Conservation (phyloP, 495 filamentous ascomycete species). For the Darksidea phi region DNA sequence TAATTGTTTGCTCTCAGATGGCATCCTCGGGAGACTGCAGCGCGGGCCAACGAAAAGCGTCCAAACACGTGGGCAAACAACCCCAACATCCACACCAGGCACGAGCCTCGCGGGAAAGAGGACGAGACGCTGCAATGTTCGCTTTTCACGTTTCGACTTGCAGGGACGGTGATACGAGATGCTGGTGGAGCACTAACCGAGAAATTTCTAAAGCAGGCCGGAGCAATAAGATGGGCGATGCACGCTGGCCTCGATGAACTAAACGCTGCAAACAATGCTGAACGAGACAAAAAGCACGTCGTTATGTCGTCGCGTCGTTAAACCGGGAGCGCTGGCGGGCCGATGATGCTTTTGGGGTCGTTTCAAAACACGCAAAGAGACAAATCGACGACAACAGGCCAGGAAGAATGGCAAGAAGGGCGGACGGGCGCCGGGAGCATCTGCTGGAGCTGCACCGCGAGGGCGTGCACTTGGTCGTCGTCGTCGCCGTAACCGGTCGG, state of each 20-base stretch:
- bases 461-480: slow-evolving; percentile 3
- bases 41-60: slow-evolving; percentile 22
- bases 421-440: slow-evolving; percentile 12
- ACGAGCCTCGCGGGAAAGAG: slow-evolving; percentile 4
- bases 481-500: slow-evolving; percentile 14
- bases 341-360: slow-evolving; percentile 26
- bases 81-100: slow-evolving; percentile 8
- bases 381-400: slow-evolving; percentile 22
- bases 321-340: slow-evolving; percentile 5
- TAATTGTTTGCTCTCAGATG: slow-evolving; percentile 34
- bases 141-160: slow-evolving; percentile 25
- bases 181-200: slow-evolving; percentile 31
- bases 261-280: slow-evolving; percentile 38
- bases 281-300: slow-evolving; percentile 37
- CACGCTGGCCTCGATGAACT: slow-evolving; percentile 17
- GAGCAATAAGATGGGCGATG: slow-evolving; percentile 22
- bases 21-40: slow-evolving; percentile 9
- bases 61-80: slow-evolving; percentile 39
- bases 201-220: slow-evolving; percentile 13
- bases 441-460: background rate
- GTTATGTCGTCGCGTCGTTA: slow-evolving; percentile 38
- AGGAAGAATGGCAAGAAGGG: slow-evolving; percentile 23
- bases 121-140: slow-evolving; percentile 3
- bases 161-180: slow-evolving; percentile 17
- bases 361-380: slow-evolving; percentile 28